A percentile compares a stretch with the other conserved stretches of the same genome.
Conservation (phyloP, 495 filamentous ascomycete species). For the Entonaema liquescens region DNA sequence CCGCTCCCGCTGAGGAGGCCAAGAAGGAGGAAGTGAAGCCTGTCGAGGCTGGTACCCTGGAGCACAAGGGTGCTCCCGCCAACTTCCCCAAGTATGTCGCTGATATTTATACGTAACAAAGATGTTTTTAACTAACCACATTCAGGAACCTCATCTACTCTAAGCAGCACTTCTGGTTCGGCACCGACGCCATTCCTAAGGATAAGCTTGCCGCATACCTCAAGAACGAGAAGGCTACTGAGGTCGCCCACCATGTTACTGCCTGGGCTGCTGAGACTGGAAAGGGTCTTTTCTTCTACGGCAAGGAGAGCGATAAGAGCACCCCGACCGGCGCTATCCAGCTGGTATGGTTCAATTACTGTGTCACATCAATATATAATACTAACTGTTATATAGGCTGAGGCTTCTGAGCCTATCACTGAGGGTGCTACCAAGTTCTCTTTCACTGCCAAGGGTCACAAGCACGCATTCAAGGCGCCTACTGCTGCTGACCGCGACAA, state of each 20-base stretch:
- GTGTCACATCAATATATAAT: not conserved
- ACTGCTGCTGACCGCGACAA: conserved; percentile 81
- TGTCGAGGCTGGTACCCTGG: conserved; percentile 77
- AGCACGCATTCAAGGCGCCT: conserved; percentile 87
- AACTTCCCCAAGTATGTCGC: conserved; percentile 83
- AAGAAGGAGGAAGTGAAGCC: conserved; percentile 69
- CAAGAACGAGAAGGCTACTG: conserved; percentile 82
- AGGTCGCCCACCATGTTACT: conserved; percentile 77
- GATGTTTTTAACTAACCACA: conserved; percentile 33
- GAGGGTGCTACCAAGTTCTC: conserved; percentile 80
- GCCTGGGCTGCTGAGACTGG: conserved; percentile 93
- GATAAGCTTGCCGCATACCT: conserved; percentile 79
- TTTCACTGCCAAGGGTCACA: conserved; percentile 83
- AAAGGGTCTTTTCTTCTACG: conserved; percentile 93
- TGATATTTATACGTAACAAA: not conserved
- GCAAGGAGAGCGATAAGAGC: conserved; percentile 85
- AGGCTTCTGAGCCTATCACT: conserved; percentile 79
- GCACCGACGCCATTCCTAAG: conserved; percentile 77
- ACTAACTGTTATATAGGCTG: conserved; percentile 65
- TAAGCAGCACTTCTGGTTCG: conserved; percentile 86
- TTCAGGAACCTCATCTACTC: conserved; percentile 57
- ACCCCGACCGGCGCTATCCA: conserved; percentile 84
- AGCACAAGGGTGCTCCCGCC: conserved; percentile 84
- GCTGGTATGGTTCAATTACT: conserved; percentile 67
- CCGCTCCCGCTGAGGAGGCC: conserved; percentile 51